Evolutionary conservation across 108 stramenopile genomes (phyloP).

Genomic region (Fragilaria crotonensis): DNA sequence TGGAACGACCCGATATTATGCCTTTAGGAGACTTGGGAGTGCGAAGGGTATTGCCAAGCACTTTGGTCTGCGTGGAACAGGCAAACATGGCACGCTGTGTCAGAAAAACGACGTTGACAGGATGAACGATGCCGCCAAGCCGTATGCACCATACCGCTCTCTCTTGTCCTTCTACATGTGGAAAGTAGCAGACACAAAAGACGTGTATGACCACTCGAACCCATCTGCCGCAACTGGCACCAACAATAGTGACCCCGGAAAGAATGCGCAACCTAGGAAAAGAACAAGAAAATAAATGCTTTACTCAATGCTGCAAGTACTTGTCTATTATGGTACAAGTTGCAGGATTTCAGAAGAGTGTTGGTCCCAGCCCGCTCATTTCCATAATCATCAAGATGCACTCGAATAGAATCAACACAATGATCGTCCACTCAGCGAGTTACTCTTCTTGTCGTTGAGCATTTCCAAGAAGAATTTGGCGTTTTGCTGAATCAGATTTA

Average conservation of each 20-base stretch:
- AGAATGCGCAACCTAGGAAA: too few relatives aligned
- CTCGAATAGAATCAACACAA: constrained; percentile 82
- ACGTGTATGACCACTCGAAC: too few relatives aligned
- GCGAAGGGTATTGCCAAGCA: constrained; percentile 33
- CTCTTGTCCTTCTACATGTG: constrained; percentile 48
- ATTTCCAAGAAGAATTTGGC: constrained; percentile 93
- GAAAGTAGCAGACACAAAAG: constrained; percentile 30
- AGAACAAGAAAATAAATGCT: too few relatives aligned
- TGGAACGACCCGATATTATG: constrained; percentile 37
- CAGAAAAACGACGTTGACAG: constrained; percentile 23
- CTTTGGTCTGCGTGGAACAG: constrained; percentile 24
- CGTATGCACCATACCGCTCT: constrained; percentile 36
- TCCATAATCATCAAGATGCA: constrained; percentile 81
- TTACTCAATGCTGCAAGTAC: too few relatives aligned
- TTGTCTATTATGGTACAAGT: too few relatives aligned
- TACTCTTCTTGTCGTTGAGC: constrained; percentile 77
- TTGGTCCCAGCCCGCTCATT: constrained; percentile 71
- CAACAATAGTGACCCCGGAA: too few relatives aligned
- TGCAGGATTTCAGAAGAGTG: too few relatives aligned
- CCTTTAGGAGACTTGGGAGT: constrained; percentile 64
- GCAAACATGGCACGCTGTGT: constrained; percentile 21
- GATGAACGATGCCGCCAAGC: constrained; percentile 15
- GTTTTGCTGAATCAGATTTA: constrained; percentile 86
- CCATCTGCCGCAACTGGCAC: too few relatives aligned
- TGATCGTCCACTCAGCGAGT: constrained; percentile 90